Conservation (phyloP, 805 yeast genomes). For the Wickerhamiella kurtzmanii region DNA sequence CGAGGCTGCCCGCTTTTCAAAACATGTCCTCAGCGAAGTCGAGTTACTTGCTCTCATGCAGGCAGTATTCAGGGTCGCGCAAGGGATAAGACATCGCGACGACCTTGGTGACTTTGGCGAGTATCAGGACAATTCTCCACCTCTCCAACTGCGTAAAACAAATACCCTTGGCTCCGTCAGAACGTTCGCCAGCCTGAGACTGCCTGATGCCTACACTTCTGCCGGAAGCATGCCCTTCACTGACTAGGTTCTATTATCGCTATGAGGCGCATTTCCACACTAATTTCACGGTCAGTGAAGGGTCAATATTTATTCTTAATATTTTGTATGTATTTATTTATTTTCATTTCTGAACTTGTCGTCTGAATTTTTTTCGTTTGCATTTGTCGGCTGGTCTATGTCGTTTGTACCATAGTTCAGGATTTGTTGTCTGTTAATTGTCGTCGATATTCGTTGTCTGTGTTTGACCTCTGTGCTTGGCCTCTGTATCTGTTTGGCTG, state of each 20-base stretch:
- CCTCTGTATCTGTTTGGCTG: no score
- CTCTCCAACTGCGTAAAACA: not conserved
- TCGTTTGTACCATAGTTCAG: no score
- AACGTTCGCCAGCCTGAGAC: not conserved
- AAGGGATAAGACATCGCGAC: constrained; percentile 4
- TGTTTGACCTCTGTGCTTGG: no score
- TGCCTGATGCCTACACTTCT: not conserved
- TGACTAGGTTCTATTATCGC: not conserved
- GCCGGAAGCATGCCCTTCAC: not conserved
- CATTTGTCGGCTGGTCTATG: no score
- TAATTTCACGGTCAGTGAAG: no score
- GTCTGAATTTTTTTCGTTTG: no score
- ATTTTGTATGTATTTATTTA: no score
- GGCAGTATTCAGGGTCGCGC: constrained; percentile 12
- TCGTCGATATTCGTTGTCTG: no score
- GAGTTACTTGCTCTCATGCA: constrained; percentile 51
- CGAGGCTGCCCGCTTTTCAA: constrained; percentile 58
- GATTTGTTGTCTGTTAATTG: no score
- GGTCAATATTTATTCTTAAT: no score
- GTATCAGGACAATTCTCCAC: not conserved
- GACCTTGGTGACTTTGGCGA: not conserved
- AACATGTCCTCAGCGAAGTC: constrained; percentile 40
- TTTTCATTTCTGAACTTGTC: no score
- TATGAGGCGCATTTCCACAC: not conserved
- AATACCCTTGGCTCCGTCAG: not conserved